Percentiles rank a stretch among this genome's conserved stretches.
phyloP scores from a whole-genome alignment of 2,329 filamentous ascomycete species.

The Aspergillus alliaceus region DNA sequence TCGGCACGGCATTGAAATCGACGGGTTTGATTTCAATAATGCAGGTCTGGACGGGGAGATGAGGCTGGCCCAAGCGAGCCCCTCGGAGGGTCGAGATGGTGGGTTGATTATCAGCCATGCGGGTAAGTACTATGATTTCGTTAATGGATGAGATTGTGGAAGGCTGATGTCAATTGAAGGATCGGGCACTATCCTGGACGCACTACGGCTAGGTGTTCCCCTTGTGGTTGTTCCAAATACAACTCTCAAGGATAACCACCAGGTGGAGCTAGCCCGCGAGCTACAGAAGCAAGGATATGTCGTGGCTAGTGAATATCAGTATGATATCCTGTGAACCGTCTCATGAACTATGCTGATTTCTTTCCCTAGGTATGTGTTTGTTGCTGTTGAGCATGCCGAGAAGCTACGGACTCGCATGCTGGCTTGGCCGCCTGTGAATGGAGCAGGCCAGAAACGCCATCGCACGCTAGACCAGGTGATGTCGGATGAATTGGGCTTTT shows the following conservation, averaged over 20 bases:
- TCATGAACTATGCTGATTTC: conserved; percentile 9
- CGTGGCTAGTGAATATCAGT: conserved; percentile 69
- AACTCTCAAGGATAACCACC: conserved; percentile 82
- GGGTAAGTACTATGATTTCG: conserved; percentile 54
- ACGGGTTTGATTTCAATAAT: conserved; percentile 66
- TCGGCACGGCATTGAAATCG: conserved; percentile 51
- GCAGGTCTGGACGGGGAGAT: conserved; percentile 62
- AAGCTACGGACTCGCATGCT: conserved; percentile 42
- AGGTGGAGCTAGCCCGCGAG: conserved; percentile 78
- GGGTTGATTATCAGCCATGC: conserved; percentile 88
- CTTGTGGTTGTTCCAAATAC: conserved; percentile 90
- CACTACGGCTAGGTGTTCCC: conserved; percentile 69
- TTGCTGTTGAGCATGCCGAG: conserved; percentile 52
- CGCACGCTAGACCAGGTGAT: conserved; percentile 52
- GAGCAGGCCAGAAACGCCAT: conserved; percentile 42
- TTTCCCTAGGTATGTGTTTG: conserved; percentile 45
- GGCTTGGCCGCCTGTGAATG: conserved; percentile 53
- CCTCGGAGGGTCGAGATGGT: conserved; percentile 41
- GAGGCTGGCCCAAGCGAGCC: conserved; percentile 49
- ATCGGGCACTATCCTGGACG: conserved; percentile 85
- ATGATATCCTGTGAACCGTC: conserved; percentile 27
- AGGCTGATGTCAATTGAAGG: conserved; percentile 52
- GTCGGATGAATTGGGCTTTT: conserved; percentile 58
- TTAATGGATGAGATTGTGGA: not conserved
- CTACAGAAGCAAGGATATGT: conserved; percentile 75